Conservation (phyloP, 352 stramenopile species). For the Pythium biforme region DNA sequence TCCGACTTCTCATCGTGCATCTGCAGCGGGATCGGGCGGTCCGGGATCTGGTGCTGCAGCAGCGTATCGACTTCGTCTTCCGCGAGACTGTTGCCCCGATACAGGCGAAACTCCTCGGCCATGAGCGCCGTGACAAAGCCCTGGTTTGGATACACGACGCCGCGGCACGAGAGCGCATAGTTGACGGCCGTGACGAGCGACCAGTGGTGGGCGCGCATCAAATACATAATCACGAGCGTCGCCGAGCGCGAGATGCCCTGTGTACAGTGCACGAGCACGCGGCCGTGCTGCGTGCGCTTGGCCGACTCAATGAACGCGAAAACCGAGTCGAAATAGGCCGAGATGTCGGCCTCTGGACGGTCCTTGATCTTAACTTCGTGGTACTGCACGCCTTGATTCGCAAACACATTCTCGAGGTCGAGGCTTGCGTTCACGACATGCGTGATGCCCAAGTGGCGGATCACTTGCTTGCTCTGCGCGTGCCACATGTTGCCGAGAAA, state of each 20-base stretch:
- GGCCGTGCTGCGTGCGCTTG: conserved; percentile 71
- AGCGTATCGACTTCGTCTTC: conserved; percentile 70
- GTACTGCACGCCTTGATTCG: conserved; percentile 65
- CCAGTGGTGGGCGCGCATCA: conserved; percentile 83
- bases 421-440: conserved; percentile 84
- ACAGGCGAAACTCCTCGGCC: conserved; percentile 72
- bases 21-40: conserved; percentile 70
- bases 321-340: conserved; percentile 61
- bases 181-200: conserved; percentile 83
- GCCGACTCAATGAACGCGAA: conserved; percentile 79
- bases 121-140: conserved; percentile 77
- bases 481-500: conserved; percentile 90
- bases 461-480: conserved; percentile 70
- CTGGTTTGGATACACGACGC: conserved; percentile 83
- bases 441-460: conserved; percentile 80
- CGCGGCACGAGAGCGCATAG: conserved; percentile 70
- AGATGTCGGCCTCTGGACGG: conserved; percentile 65
- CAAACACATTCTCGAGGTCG: conserved; percentile 77
- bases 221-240: conserved; percentile 85
- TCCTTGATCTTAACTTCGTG: conserved; percentile 83
- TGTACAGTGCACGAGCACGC: conserved; percentile 82
- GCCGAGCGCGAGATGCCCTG: conserved; percentile 82
- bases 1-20: conserved; percentile 61
- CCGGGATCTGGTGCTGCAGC: conserved; percentile 68
- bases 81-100: conserved; percentile 74